A percentile compares a stretch with the other conserved stretches of the same genome.
Conservation (phyloP, 805 yeast genomes). For the Wickerhamomyces queroliae region DNA sequence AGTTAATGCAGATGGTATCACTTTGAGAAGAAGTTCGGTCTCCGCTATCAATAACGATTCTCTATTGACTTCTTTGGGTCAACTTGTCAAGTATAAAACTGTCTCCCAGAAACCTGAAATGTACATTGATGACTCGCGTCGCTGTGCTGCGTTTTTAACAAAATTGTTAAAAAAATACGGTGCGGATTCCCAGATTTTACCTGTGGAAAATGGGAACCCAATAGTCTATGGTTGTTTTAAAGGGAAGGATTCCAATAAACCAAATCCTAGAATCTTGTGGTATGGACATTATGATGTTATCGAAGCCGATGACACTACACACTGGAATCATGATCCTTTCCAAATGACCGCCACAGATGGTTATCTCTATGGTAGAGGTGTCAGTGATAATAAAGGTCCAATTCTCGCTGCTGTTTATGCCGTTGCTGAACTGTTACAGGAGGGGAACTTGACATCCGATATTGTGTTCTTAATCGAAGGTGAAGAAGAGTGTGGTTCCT, state of each 20-base stretch:
- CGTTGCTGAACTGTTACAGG: slow-evolving; percentile 62
- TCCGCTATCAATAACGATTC: slow-evolving; percentile 46
- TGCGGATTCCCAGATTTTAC: slow-evolving; percentile 61
- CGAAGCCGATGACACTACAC: slow-evolving; percentile 54
- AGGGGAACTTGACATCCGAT: slow-evolving; percentile 53
- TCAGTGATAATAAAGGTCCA: slow-evolving; percentile 94
- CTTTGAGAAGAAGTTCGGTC: slow-evolving; percentile 9
- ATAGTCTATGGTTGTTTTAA: slow-evolving; percentile 72
- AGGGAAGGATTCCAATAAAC: slow-evolving; percentile 28
- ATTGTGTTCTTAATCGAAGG: slow-evolving; percentile 87
- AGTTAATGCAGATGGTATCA: slow-evolving; percentile 21
- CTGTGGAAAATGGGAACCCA: slow-evolving; percentile 79
- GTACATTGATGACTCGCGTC: slow-evolving; percentile 72
- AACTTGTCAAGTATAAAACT: slow-evolving; percentile 64
- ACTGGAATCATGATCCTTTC: slow-evolving; percentile 82
- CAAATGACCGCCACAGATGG: slow-evolving; percentile 73
- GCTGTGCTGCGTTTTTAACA: slow-evolving; percentile 75
- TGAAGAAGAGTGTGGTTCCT: slow-evolving; percentile 91
- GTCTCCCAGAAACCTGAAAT: slow-evolving; percentile 69
- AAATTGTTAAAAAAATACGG: slow-evolving; percentile 63
- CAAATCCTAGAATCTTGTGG: slow-evolving; percentile 58
- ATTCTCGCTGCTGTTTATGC: slow-evolving; percentile 80
- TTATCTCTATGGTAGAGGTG: slow-evolving; percentile 86
- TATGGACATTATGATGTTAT: slow-evolving; percentile 97
- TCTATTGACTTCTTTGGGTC: slow-evolving; percentile 55